Conservation (phyloP, 2,329 filamentous ascomycete genomes). For the Colletotrichum australisinense region DNA sequence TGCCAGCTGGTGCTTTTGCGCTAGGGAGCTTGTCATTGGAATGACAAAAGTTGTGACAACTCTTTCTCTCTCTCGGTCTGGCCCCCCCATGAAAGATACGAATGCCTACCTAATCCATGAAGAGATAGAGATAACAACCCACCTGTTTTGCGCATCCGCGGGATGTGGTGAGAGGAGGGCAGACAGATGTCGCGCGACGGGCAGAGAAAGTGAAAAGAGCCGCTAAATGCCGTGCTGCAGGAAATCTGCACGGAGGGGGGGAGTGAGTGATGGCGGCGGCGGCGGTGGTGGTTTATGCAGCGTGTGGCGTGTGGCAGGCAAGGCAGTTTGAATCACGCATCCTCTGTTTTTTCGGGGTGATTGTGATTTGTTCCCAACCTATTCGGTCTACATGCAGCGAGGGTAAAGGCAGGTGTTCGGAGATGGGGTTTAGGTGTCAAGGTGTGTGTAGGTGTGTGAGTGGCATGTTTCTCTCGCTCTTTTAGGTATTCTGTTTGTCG, state of each 20-base stretch:
- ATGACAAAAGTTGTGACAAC: neutral
- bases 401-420: neutral
- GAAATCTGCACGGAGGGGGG: slow-evolving; percentile 20
- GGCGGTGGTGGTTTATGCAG: slow-evolving; percentile 7
- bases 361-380: neutral
- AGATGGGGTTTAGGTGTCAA: neutral
- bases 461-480: neutral
- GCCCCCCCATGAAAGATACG: neutral
- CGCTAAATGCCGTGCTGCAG: slow-evolving; percentile 30
- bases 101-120: neutral
- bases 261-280: no score
- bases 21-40: neutral
- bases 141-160: neutral
- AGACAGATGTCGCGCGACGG: neutral
- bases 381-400: slow-evolving; percentile 26
- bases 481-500: neutral
- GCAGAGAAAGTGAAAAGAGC: slow-evolving; percentile 5
- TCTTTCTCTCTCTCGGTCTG: neutral
- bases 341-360: neutral
- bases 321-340: slow-evolving; percentile 17
- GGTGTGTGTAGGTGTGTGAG: neutral
- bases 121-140: neutral
- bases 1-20: neutral
- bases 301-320: neutral
- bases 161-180: neutral